phyloP scores from a whole-genome alignment of 225 moss, liverwort and hornwort genomes.

The Marchantia polymorpha region DNA sequence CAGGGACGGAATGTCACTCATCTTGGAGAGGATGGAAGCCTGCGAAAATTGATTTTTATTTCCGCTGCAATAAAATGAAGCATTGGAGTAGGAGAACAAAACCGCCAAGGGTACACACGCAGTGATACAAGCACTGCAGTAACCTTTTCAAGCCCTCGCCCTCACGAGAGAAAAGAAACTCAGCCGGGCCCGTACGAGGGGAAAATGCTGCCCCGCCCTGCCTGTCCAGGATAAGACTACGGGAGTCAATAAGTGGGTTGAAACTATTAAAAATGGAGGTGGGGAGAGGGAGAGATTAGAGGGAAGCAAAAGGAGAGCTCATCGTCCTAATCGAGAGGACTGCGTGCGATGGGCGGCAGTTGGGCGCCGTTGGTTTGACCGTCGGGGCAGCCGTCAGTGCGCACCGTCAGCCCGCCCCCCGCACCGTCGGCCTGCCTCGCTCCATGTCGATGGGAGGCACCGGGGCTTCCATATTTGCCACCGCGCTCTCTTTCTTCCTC shows the following conservation, averaged over 20 bases:
- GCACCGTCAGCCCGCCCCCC: slow-evolving; percentile 27
- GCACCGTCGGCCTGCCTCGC: neutral
- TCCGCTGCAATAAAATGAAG: too few species aligned
- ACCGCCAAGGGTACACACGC: too few species aligned
- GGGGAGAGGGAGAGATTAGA: neutral
- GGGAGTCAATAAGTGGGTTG: neutral
- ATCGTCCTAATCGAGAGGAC: slow-evolving; percentile 32
- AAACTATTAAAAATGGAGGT: neutral
- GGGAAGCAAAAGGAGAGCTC: neutral
- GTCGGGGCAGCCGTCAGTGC: slow-evolving; percentile 31
- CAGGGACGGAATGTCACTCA: too few species aligned
- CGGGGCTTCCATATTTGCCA: neutral
- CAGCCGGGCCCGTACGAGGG: too few species aligned
- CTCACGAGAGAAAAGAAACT: too few species aligned
- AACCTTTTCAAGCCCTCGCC: too few species aligned
- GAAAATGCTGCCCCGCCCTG: neutral
- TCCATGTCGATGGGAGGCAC: neutral
- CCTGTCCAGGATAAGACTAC: neutral
- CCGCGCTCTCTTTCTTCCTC: neutral
- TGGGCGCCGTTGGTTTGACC: slow-evolving; percentile 22
- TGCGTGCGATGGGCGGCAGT: slow-evolving; percentile 38
- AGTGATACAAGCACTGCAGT: too few species aligned
- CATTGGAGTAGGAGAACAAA: too few species aligned
- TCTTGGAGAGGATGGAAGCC: too few species aligned
- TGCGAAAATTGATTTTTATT: too few species aligned